A percentile compares a stretch with the other conserved stretches of the same genome.
phyloP scores from a whole-genome alignment of 148 eudicot species.

The Vaccinium myrtillus region DNA sequence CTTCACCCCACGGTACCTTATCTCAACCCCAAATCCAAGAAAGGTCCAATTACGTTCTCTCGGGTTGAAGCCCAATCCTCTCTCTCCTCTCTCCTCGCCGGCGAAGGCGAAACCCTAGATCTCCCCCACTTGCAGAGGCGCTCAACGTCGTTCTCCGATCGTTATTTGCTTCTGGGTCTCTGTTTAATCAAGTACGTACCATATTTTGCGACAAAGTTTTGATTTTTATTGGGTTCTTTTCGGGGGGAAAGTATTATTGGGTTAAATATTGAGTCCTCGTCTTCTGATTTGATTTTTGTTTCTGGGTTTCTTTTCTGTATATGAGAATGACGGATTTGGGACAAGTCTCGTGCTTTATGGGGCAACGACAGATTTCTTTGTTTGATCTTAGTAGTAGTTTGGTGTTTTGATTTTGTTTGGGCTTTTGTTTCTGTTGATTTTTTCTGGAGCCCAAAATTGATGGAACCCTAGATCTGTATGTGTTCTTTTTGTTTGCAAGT shows the following conservation, averaged over 20 bases:
- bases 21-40: not conserved
- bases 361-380: not conserved
- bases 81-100: constrained; percentile 24
- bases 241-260: too few relatives aligned
- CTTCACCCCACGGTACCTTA: not conserved
- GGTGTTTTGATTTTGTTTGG: constrained; percentile 9
- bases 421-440: constrained; percentile 9
- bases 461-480: constrained; percentile 11
- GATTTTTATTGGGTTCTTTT: not conserved
- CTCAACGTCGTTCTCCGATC: not conserved
- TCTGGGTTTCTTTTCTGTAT: not conserved
- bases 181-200: not conserved
- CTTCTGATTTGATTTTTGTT: not conserved
- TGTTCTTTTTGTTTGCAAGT: not conserved
- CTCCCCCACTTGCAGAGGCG: constrained; percentile 14
- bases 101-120: constrained; percentile 32
- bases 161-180: constrained; percentile 3
- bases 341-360: not conserved
- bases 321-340: not conserved
- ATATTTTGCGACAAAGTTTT: too few relatives aligned
- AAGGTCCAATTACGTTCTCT: constrained; percentile 23
- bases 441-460: constrained; percentile 14
- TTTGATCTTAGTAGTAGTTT: not conserved
- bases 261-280: not conserved
- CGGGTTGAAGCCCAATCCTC: constrained; percentile 35